phyloP scores from a whole-genome alignment of 768 basidiomycete species.

The Leucocoprinus birnbaumii region DNA sequence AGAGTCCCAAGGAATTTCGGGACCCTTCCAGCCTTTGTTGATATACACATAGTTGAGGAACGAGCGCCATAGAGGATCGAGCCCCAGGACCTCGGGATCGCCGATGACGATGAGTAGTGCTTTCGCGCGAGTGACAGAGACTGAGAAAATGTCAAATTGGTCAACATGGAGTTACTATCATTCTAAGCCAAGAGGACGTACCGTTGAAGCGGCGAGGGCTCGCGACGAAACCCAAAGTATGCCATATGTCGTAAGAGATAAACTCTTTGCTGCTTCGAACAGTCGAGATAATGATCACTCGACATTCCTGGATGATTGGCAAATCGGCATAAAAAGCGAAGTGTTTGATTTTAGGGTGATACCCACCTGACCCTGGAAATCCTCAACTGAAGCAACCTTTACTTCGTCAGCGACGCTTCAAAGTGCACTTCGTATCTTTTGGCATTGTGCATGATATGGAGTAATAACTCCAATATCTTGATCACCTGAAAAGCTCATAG shows the following conservation, averaged over 20 bases:
- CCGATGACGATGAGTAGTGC: constrained; percentile 58
- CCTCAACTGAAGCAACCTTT: constrained; percentile 63
- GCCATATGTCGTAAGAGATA: constrained; percentile 48
- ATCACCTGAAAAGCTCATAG: constrained; percentile 31
- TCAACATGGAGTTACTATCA: too few species aligned
- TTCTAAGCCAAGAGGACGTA: constrained; percentile 19
- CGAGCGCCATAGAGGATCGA: constrained; percentile 59
- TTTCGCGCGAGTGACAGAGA: constrained; percentile 59
- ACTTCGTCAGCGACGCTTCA: constrained; percentile 31
- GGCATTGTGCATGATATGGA: constrained; percentile 58
- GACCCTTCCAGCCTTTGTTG: constrained; percentile 55
- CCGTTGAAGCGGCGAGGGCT: constrained; percentile 58
- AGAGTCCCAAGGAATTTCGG: constrained; percentile 49
- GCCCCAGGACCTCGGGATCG: constrained; percentile 51
- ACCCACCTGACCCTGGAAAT: constrained; percentile 57
- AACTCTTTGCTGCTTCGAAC: constrained; percentile 53
- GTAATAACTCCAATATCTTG: constrained; percentile 56
- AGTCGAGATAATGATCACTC: constrained; percentile 53
- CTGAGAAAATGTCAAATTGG: constrained; percentile 25
- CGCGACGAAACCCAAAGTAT: constrained; percentile 56
- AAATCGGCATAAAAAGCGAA: background rate
- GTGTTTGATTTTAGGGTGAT: too few species aligned
- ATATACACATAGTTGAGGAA: constrained; percentile 55
- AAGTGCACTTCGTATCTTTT: constrained; percentile 40
- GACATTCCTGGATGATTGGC: constrained; percentile 37